These are phyloP conservation scores for Debaryomyces coudertii DNA, from an alignment of 1,139 yeast genomes.

Conservation along the genomic window DNA sequence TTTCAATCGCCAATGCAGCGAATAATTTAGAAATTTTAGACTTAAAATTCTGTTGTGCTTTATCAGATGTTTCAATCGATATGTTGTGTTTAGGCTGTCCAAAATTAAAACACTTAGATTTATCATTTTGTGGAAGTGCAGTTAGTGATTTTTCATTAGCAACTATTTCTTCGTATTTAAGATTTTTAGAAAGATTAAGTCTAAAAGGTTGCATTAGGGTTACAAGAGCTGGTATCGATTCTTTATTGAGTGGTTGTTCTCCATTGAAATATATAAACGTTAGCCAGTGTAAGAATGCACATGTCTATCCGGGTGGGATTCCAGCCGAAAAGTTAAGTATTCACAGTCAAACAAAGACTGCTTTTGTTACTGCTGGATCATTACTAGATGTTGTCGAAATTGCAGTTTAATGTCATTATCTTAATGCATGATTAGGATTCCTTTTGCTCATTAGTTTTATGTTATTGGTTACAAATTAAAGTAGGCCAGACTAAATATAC, in stretches of 20 bases:
- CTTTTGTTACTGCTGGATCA: constrained; percentile 60
- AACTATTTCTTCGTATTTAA: constrained; percentile 60
- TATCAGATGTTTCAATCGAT: constrained; percentile 69
- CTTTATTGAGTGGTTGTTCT: constrained; percentile 59
- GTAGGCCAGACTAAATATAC: too few species aligned
- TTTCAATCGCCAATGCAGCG: constrained; percentile 64
- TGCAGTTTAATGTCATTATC: constrained; percentile 32
- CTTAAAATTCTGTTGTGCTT: constrained; percentile 73
- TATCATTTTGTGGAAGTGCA: constrained; percentile 79
- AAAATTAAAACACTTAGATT: constrained; percentile 51
- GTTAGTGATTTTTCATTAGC: constrained; percentile 71
- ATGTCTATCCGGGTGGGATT: constrained; percentile 56
- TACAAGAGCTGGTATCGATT: constrained; percentile 74
- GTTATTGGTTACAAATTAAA: not conserved
- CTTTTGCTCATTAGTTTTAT: not conserved
- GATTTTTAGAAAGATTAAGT: constrained; percentile 48
- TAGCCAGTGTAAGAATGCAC: constrained; percentile 70
- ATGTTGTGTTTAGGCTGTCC: constrained; percentile 68
- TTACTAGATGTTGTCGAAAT: constrained; percentile 59
- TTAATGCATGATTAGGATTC: not conserved
- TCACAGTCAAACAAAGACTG: constrained; percentile 54
- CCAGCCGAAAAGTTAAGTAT: constrained; percentile 59
- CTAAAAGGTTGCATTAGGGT: constrained; percentile 75
- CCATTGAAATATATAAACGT: constrained; percentile 58
- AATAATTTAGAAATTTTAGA: constrained; percentile 59